These are phyloP conservation scores for Naegleria fowleri DNA, from an alignment of 208 protist species.

Conservation along the genomic window DNA sequence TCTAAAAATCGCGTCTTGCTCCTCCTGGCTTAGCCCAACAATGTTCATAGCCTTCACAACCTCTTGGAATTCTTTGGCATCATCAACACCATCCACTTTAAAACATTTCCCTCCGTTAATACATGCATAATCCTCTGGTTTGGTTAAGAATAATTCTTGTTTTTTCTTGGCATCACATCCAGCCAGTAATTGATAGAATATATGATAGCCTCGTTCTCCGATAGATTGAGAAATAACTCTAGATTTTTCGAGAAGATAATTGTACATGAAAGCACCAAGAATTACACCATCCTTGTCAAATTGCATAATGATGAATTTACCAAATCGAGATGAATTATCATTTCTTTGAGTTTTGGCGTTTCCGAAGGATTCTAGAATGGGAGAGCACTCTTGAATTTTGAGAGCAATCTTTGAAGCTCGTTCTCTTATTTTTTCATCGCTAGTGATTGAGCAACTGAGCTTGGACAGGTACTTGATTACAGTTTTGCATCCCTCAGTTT, in stretches of 20 bases:
- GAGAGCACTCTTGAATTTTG: conserved; percentile 45
- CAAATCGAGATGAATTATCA: conserved; percentile 65
- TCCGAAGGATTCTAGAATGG: conserved; percentile 43
- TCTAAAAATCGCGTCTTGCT: conserved; percentile 56
- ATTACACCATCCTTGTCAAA: conserved; percentile 31
- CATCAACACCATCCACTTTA: conserved; percentile 42
- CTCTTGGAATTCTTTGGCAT: conserved; percentile 41
- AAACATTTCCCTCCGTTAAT: not conserved
- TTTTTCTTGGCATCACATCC: conserved; percentile 37
- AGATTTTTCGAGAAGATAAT: conserved; percentile 63
- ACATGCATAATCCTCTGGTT: not conserved
- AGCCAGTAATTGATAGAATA: conserved; percentile 68
- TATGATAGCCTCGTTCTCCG: conserved; percentile 65
- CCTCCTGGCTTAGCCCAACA: conserved; percentile 44
- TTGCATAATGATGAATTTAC: conserved; percentile 54
- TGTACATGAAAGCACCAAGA: conserved; percentile 35
- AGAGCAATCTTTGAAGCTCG: conserved; percentile 27
- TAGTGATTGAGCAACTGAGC: conserved; percentile 32
- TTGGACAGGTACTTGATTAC: conserved; percentile 19
- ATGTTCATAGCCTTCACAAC: conserved; percentile 43
- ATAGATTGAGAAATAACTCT: conserved; percentile 57
- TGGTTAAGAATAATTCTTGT: not conserved
- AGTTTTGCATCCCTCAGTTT: conserved; percentile 6
- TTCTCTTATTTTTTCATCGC: conserved; percentile 28
- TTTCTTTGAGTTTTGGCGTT: conserved; percentile 45